Evolutionary conservation across 176 grass and related monocot genomes (phyloP), one percentile per base, ranked within the genome.

Genomic region (Musa acuminata): DNA sequence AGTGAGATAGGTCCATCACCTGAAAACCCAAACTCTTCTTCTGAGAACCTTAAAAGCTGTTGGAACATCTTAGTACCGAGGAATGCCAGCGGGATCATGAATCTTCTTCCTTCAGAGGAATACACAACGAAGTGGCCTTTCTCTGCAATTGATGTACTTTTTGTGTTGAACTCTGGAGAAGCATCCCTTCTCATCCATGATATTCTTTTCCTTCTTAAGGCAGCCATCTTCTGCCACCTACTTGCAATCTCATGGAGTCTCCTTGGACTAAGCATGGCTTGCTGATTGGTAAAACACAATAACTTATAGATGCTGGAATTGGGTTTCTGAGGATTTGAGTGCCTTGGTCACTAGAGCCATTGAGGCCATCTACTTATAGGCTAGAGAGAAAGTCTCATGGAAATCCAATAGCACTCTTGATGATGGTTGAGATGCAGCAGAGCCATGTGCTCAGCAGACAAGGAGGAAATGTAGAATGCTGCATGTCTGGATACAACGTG

Each of bases 41-140:
- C 73, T 16, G 85, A 83, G 66, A 84, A 69, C 70, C 50, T 84
- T 3, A 88, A 74, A 73, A 88, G 67, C 67, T 88, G 74, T 23
- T 55, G 0, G 8, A 88, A 81, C 17, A 82, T 52, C 13, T 19
- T 62, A 52, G 35, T 85, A 11, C 49, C 49, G 49, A 73, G 62
- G 29, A 49, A 51, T 22, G 14, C 51, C 9, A 85, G 17, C 10
- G 83, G 83, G 66, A 81, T 53, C 72, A 71, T 63, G 72, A 85
- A 81, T 29, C 83, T 50, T 50, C 77, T 62, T 2, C 71, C 58
- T 75, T 84, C 82, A 11, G 51, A 62, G 14, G 59, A 80, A 19
- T 85, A 86, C 16, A 81, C 77, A 63, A 75, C 75, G 8, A 84
- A 29, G 12, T 79, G 67, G 4, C 82, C 82, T 68, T 88, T 96